Conservation (phyloP, 1,139 yeast species). For the Diutina siamensis region DNA sequence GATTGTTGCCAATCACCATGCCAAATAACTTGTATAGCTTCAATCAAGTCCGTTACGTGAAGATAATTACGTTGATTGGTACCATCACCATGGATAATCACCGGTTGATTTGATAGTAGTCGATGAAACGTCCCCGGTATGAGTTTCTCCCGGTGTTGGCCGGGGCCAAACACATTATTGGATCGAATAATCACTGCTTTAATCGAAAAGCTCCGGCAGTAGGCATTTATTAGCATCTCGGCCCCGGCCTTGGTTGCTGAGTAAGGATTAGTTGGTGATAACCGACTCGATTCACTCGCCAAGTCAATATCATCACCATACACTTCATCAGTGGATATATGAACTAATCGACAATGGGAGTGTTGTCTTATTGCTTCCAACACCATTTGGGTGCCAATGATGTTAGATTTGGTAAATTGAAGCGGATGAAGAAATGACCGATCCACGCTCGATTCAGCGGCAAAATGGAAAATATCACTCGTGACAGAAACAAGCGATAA, state of each 20-base stretch:
- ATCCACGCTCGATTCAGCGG: slow-evolving; percentile 53
- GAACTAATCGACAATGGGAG: slow-evolving; percentile 21
- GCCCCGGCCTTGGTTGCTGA: slow-evolving; percentile 50
- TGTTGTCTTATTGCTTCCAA: slow-evolving; percentile 20
- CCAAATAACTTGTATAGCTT: slow-evolving; percentile 25
- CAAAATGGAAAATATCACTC: slow-evolving; percentile 36
- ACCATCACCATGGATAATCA: slow-evolving; percentile 40
- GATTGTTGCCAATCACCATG: slow-evolving; percentile 9
- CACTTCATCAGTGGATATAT: slow-evolving; percentile 53
- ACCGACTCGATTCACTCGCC: slow-evolving; percentile 17
- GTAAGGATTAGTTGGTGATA: slow-evolving; percentile 49
- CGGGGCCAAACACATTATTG: slow-evolving; percentile 46
- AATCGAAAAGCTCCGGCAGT: slow-evolving; percentile 30
- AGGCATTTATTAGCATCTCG: slow-evolving; percentile 40
- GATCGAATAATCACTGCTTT: slow-evolving; percentile 37
- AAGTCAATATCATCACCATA: slow-evolving; percentile 31
- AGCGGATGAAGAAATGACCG: slow-evolving; percentile 36
- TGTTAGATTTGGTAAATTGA: slow-evolving; percentile 37
- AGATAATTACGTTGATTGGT: slow-evolving; percentile 33
- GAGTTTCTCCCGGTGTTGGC: slow-evolving; percentile 47
- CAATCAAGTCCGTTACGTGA: slow-evolving; percentile 36
- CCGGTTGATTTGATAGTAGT: slow-evolving; percentile 10
- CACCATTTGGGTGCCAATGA: slow-evolving; percentile 38
- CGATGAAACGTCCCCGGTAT: slow-evolving; percentile 23
- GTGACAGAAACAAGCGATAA: slow-evolving; percentile 12